These are phyloP conservation scores for Dictyostelium intermedium DNA, from an alignment of 78 protist genomes.

Conservation along the genomic window DNA sequence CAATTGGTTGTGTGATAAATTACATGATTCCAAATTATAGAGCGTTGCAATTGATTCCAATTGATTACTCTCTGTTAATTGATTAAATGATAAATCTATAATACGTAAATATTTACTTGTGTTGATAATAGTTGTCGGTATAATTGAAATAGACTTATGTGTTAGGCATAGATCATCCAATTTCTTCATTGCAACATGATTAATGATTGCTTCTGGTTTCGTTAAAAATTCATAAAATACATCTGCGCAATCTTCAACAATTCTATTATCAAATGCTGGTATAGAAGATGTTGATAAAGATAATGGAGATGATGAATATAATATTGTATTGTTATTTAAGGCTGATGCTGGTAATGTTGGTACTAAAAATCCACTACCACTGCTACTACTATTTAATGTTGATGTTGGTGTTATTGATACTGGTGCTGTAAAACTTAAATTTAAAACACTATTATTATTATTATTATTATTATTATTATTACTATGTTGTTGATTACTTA, in stretches of 20 bases:
- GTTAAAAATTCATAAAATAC: slow-evolving; percentile 58
- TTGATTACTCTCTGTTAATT: slow-evolving; percentile 10
- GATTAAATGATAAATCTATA: slow-evolving; percentile 57
- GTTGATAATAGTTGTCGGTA: slow-evolving; percentile 63
- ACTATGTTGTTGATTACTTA: neutral
- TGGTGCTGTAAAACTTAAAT: neutral
- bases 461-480: neutral
- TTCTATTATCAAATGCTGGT: neutral
- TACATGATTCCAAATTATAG: slow-evolving; percentile 23
- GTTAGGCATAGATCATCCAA: slow-evolving; percentile 33
- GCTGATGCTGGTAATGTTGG: neutral
- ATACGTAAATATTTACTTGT: slow-evolving; percentile 44
- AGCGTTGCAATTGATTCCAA: slow-evolving; percentile 58
- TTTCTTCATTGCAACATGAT: slow-evolving; percentile 55
- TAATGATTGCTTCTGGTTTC: slow-evolving; percentile 65
- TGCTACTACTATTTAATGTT: neutral
- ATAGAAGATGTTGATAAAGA: slow-evolving; percentile 18
- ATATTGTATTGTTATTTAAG: neutral
- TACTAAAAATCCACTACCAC: neutral
- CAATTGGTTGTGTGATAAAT: slow-evolving; percentile 46
- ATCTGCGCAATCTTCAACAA: slow-evolving; percentile 26
- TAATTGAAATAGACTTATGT: slow-evolving; percentile 10
- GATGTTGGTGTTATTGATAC: neutral
- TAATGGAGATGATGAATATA: neutral
- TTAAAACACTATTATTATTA: neutral